Evolutionary conservation across 129 eudicot genomes (phyloP).

Genomic region (Ambrosia trifida): DNA sequence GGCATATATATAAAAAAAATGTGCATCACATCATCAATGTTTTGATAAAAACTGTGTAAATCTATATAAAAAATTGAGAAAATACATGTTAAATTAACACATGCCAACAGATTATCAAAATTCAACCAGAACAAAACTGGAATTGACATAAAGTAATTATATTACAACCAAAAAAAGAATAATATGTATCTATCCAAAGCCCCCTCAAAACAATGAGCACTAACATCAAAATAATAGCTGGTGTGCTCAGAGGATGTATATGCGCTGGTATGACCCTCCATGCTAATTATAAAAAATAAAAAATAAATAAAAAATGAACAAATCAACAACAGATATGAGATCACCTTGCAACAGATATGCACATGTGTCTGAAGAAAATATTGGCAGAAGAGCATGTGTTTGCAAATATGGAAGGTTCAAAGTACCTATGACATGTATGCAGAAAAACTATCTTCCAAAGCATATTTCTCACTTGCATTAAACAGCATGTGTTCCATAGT

Average conservation of each 20-base stretch:
- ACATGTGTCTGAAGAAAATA: background rate
- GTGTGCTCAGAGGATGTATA: constrained; percentile 80
- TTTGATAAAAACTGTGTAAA: constrained; percentile 95
- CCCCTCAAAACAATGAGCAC: constrained; percentile 84
- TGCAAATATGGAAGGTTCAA: constrained; percentile 33
- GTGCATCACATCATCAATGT: constrained; percentile 95
- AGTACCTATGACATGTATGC: constrained; percentile 85
- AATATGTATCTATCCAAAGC: constrained; percentile 79
- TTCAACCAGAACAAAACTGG: background rate
- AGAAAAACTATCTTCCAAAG: constrained; percentile 92
- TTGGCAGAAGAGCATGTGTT: constrained; percentile 4
- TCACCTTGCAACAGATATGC: constrained; percentile 1
- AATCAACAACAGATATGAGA: background rate
- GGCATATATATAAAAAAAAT: no score
- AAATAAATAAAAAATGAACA: background rate
- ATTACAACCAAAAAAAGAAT: no score
- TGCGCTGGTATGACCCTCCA: constrained; percentile 95
- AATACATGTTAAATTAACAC: constrained; percentile 20
- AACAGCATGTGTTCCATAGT: constrained; percentile 99
- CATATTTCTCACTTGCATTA: constrained; percentile 98
- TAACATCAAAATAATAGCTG: constrained; percentile 85
- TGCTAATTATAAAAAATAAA: constrained; percentile 52
- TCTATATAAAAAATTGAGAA: constrained; percentile 52
- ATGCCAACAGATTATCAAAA: constrained; percentile 9
- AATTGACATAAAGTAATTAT: constrained; percentile 10